Evolutionary conservation across 768 basidiomycete species (phyloP), one percentile per base, ranked within the genome.

Genomic region (Sporobolomyces pararoseus): DNA sequence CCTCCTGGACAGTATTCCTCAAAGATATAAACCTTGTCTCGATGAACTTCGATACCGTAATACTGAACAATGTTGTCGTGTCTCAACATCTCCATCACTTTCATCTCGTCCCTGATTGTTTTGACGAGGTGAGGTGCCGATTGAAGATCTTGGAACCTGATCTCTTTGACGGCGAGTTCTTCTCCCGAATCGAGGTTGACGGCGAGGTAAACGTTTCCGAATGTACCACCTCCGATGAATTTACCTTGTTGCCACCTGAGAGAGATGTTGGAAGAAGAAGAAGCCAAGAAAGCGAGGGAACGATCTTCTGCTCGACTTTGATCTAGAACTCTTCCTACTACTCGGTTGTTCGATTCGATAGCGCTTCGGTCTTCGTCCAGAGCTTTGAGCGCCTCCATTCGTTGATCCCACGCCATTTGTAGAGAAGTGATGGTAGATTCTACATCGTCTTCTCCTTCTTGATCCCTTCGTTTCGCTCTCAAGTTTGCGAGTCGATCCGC

Each of bases 101-200:
- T 88, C 64, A 96, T 86, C 80, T 99, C 96, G 78, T 98, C 93
- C 78, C 87, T 89, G 80, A 98, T 96, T 78, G 94, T 90, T 61
- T 89, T 84, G 81, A 91, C 91, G 32, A 98, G 83, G 71, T 86
- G 90, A 5, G 94, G 89, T 60, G 91, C 81, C 25, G 90, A 91
- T 7, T 90, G 87, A 17, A 95, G 82, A 78, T 97, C 95, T 78
- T 94, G 92, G 79, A 94, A 95, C 68, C 92, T 91, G 79, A 98
- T 92, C 82, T 98, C 96, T 81, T 99, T 99, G 76, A 97, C 96
- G 13, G 96, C 96, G 93, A 99, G 97, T 70, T 97, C 86, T 50
- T 89, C 89, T 53, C 94, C 91, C 1, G 90, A 88, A 78, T 98
- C 96, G 64, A 98, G 84, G 78, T 98, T 98, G 80, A 97, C 89